phyloP scores from a whole-genome alignment of 2,329 filamentous ascomycete genomes.

The Curvularia hawaiiensis region DNA sequence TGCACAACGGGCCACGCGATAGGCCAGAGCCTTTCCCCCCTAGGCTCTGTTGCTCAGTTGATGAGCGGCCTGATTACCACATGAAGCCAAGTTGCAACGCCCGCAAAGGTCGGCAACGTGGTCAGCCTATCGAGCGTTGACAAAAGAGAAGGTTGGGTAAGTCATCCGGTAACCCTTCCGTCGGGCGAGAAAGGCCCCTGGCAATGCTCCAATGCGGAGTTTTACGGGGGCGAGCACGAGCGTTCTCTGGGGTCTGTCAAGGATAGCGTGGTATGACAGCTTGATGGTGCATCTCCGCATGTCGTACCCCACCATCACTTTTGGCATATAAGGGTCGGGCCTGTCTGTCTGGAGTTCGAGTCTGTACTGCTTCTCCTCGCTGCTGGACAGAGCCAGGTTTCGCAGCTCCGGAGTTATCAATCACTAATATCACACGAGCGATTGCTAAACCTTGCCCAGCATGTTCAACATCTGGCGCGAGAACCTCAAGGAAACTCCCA shows the following conservation, averaged over 20 bases:
- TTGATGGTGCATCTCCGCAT: constrained; percentile 7
- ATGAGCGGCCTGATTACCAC: constrained; percentile 7
- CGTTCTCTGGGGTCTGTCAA: constrained; percentile 8
- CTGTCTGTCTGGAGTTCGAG: background rate
- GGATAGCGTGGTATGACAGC: constrained; percentile 1
- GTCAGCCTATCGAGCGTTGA: constrained; percentile 4
- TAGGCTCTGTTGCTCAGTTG: constrained; percentile 1
- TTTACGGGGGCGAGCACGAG: background rate
- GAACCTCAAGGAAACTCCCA: constrained; percentile 67
- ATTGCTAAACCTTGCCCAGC: constrained; percentile 19
- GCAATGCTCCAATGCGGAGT: constrained; percentile 8
- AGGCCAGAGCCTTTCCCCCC: background rate
- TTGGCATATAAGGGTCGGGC: constrained; percentile 9
- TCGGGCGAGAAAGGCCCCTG: background rate
- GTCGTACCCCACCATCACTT: constrained; percentile 7
- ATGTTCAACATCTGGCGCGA: constrained; percentile 46
- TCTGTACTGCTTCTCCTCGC: constrained; percentile 7
- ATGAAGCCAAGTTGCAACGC: constrained; percentile 5
- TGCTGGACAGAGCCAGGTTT: constrained; percentile 5
- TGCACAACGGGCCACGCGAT: background rate
- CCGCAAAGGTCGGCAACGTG: constrained; percentile 5
- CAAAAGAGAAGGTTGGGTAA: constrained; percentile 2
- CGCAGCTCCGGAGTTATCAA: constrained; percentile 4
- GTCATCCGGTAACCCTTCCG: constrained; percentile 5
- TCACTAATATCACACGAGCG: background rate